phyloP scores from a whole-genome alignment of 176 grass and related monocot species.

The Musa schizocarpa region DNA sequence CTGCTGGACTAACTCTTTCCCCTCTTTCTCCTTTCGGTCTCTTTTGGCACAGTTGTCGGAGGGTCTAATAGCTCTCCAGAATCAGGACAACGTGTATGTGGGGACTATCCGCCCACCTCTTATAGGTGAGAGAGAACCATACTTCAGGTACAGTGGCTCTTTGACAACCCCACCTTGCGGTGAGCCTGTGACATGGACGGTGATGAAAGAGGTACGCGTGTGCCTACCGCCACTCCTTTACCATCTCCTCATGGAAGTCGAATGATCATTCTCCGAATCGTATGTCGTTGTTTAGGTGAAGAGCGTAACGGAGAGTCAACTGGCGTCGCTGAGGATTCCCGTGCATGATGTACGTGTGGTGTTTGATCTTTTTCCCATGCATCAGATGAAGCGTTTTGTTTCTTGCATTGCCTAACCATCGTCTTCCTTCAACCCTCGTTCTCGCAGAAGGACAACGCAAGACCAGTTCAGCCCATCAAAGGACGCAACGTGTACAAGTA shows the following conservation, averaged over 20 bases:
- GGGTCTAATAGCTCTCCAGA: too few species aligned
- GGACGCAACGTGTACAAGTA: not conserved
- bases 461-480: not conserved
- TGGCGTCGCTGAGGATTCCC: not conserved
- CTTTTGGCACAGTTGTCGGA: too few species aligned
- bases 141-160: slow-evolving; percentile 11
- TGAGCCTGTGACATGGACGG: slow-evolving; percentile 8
- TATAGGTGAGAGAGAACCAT: not conserved
- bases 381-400: too few species aligned
- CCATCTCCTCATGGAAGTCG: not conserved
- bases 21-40: too few species aligned
- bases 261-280: not conserved
- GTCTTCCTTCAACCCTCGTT: too few species aligned
- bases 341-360: not conserved
- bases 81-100: not conserved
- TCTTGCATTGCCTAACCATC: too few species aligned
- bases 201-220: not conserved
- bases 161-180: slow-evolving; percentile 16
- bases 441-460: not conserved
- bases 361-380: not conserved
- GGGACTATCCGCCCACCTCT: not conserved
- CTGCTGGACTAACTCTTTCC: too few species aligned
- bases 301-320: not conserved
- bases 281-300: not conserved
- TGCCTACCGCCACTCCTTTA: not conserved